A percentile compares a stretch with the other conserved stretches of the same genome.
These are phyloP conservation scores for Solanum commersonii DNA, from an alignment of 257 asterid genomes.

Conservation along the genomic window DNA sequence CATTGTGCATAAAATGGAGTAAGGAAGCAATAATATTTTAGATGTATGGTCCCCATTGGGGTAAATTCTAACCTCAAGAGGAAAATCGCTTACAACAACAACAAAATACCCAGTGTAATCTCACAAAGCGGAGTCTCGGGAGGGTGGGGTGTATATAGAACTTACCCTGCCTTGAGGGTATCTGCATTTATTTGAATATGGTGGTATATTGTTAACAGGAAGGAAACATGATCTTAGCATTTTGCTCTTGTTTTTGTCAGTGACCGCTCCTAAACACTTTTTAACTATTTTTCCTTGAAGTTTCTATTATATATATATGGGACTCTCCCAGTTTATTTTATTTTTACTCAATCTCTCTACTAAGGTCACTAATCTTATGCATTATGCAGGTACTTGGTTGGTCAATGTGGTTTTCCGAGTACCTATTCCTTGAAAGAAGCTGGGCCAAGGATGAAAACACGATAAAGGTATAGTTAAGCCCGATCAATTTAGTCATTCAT, in stretches of 20 bases:
- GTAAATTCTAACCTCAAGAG: neutral
- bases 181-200: neutral
- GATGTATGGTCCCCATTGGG: neutral
- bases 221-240: neutral
- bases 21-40: neutral
- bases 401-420: constrained; percentile 98
- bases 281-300: neutral
- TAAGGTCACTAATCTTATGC: neutral
- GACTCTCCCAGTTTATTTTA: neutral
- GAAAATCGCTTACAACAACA: neutral
- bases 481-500: neutral
- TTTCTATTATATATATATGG: neutral
- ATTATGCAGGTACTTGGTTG: constrained; percentile 87
- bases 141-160: neutral
- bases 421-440: constrained; percentile 92
- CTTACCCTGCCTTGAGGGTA: neutral
- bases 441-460: constrained; percentile 95
- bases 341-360: neutral
- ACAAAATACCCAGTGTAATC: neutral
- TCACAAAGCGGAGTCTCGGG: neutral
- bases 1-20: neutral
- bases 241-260: neutral
- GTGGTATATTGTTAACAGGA: neutral
- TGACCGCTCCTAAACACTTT: neutral
- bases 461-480: constrained; percentile 46